These are phyloP conservation scores for Mortierella sp. DNA, from an alignment of 371 early-diverging fungal genomes.

Conservation along the genomic window DNA sequence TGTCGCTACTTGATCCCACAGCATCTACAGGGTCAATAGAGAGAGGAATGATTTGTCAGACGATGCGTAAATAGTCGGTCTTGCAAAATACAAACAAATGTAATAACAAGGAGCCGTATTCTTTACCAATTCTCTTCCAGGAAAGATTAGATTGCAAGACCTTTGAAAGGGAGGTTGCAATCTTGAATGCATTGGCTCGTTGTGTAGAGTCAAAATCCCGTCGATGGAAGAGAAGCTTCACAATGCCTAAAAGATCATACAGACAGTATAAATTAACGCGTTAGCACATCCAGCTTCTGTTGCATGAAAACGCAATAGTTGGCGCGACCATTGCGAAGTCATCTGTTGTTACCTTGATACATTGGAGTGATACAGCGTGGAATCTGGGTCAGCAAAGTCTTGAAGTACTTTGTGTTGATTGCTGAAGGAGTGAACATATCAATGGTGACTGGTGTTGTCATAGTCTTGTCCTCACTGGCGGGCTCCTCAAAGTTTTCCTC, in stretches of 20 bases:
- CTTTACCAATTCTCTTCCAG: constrained; percentile 55
- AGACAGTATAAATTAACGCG: neutral
- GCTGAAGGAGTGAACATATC: constrained; percentile 69
- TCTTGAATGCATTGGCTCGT: constrained; percentile 67
- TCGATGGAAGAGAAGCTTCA: constrained; percentile 73
- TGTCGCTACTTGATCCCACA: constrained; percentile 40
- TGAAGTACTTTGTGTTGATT: constrained; percentile 76
- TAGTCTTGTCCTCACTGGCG: constrained; percentile 34
- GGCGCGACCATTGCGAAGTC: neutral
- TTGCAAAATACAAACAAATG: neutral
- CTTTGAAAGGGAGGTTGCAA: constrained; percentile 63
- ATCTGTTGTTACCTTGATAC: constrained; percentile 67
- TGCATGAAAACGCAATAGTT: neutral
- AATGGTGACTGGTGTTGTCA: constrained; percentile 34
- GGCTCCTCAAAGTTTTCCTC: constrained; percentile 30
- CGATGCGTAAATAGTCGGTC: neutral
- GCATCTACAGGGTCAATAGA: constrained; percentile 2
- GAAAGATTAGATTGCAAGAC: constrained; percentile 64
- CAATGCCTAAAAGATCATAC: constrained; percentile 56
- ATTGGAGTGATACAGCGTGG: constrained; percentile 71
- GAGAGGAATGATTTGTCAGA: neutral
- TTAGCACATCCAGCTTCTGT: neutral
- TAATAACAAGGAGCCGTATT: neutral
- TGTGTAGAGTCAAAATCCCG: constrained; percentile 63
- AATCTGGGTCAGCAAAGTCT: constrained; percentile 72